Evolutionary conservation across 2,329 filamentous ascomycete genomes (phyloP).

Genomic region (Westerdykella aurantiaca): DNA sequence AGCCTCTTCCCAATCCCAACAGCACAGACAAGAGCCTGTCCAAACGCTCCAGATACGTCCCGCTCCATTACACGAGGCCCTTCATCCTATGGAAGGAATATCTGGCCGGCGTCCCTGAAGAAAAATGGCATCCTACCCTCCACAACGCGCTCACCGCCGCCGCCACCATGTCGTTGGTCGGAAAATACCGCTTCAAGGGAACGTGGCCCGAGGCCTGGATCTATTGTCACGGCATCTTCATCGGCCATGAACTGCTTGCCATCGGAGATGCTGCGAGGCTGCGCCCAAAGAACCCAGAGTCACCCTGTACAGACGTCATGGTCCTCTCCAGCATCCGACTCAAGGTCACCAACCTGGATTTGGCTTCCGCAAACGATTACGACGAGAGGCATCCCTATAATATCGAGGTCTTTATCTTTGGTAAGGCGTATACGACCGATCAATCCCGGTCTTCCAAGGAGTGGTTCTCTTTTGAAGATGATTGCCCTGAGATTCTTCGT

Average conservation of each 20-base stretch:
- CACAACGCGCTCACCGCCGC: conserved; percentile 49
- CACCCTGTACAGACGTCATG: conserved; percentile 47
- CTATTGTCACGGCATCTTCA: conserved; percentile 49
- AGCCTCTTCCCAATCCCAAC: conserved; percentile 51
- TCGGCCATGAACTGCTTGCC: conserved; percentile 52
- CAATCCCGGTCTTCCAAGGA: conserved; percentile 25
- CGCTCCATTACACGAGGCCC: conserved; percentile 50
- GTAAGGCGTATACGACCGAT: conserved; percentile 45
- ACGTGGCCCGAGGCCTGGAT: conserved; percentile 51
- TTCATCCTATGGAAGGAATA: conserved; percentile 51
- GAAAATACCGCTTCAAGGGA: conserved; percentile 50
- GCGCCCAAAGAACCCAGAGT: conserved; percentile 16
- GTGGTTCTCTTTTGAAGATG: conserved; percentile 11
- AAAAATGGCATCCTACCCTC: conserved; percentile 50
- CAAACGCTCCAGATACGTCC: conserved; percentile 52
- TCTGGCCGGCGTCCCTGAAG: conserved; percentile 37
- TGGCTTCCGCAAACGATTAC: conserved; percentile 42
- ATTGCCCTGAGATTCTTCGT: conserved; percentile 19
- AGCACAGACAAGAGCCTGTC: conserved; percentile 47
- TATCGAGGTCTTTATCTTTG: conserved; percentile 45
- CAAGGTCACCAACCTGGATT: conserved; percentile 45
- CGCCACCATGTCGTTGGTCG: conserved; percentile 49
- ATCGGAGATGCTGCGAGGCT: conserved; percentile 53
- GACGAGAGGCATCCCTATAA: conserved; percentile 44
- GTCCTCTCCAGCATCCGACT: conserved; percentile 50